phyloP scores from a whole-genome alignment of 2,329 filamentous ascomycete genomes.

The Penicillium hordei region DNA sequence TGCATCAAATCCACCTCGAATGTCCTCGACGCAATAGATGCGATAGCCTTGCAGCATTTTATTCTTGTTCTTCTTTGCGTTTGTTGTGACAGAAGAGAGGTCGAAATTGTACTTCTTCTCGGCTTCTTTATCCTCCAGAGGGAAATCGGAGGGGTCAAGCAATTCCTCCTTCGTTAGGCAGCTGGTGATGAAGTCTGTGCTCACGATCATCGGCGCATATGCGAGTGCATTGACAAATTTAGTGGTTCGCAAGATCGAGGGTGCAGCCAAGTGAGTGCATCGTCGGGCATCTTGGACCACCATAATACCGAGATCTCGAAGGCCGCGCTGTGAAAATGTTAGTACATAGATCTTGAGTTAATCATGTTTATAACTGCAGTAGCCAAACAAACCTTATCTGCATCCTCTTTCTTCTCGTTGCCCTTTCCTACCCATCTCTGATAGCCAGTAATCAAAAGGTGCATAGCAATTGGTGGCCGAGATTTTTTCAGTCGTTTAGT shows the following conservation, averaged over 20 bases:
- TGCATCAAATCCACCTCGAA: constrained; percentile 78
- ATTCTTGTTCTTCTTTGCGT: constrained; percentile 74
- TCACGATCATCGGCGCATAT: constrained; percentile 73
- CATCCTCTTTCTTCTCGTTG: constrained; percentile 68
- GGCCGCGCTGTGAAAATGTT: constrained; percentile 60
- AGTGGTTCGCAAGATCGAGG: constrained; percentile 80
- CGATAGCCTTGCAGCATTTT: constrained; percentile 72
- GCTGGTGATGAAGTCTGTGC: constrained; percentile 73
- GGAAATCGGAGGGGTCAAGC: constrained; percentile 64
- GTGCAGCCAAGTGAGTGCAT: constrained; percentile 85
- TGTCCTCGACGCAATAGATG: constrained; percentile 79
- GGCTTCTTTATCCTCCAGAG: constrained; percentile 68
- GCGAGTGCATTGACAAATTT: constrained; percentile 92
- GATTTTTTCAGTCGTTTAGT: constrained; percentile 63
- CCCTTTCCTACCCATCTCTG: constrained; percentile 69
- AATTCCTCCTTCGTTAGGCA: constrained; percentile 69
- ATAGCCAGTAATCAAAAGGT: constrained; percentile 80
- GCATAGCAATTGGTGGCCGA: constrained; percentile 66
- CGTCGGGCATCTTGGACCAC: constrained; percentile 72
- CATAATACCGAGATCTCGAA: constrained; percentile 79
- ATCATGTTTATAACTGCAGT: background rate
- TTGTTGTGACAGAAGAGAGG: constrained; percentile 65
- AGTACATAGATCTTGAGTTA: constrained; percentile 7
- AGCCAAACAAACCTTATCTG: constrained; percentile 67
- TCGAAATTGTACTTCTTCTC: constrained; percentile 71